Evolutionary conservation across 768 basidiomycete genomes (phyloP), one percentile per base, ranked within the genome.

Genomic region (Lactarius sp.): DNA sequence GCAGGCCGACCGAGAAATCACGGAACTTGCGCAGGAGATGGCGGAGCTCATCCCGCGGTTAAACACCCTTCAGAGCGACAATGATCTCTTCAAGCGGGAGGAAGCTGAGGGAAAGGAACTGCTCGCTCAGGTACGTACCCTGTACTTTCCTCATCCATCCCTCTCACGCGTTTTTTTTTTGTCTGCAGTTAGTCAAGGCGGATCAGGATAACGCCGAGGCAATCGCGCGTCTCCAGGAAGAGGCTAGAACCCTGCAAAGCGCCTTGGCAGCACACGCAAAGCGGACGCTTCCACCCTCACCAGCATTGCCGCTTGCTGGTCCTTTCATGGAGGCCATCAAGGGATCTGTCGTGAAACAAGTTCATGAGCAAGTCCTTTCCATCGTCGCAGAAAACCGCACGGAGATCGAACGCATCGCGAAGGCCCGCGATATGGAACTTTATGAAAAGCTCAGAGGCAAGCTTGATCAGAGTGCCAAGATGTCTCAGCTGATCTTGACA

Each of bases 61-160:
- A 44, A 64, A 61, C 36, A 14, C 20, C 2, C 60, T 70, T 13
- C 33, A 56, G 36, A 42, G 56, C 4, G 60, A 61, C 18, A 56
- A 57, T 18, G 53, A 51, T 16, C 56, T 52, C 16, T 39, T 59
- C 22, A 61, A 42, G 47, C 53, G 62, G 52, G 70, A 73, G 58
- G 72, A 74, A 33, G 61, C 44, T 18, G 36, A 49, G 10, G 61
- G 67, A 22, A 65, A 52, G 51, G 54, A 59, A 7, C 58, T 62
- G 13, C 44, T 74, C 27, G 64, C 51, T 2, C 54, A 66, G 66
- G 75, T 75, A 59, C 16, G 71, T 67, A 22, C 1, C 39, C 34
- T 4, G 27, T 5, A n/a, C 6, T 18, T n/a, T 39, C 4, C 6
- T 16, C 10, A 33, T 37, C 46, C 22, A 20, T 36, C 2, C 18